phyloP scores from a whole-genome alignment of 2,329 filamentous ascomycete species.

The Ciborinia camelliae region DNA sequence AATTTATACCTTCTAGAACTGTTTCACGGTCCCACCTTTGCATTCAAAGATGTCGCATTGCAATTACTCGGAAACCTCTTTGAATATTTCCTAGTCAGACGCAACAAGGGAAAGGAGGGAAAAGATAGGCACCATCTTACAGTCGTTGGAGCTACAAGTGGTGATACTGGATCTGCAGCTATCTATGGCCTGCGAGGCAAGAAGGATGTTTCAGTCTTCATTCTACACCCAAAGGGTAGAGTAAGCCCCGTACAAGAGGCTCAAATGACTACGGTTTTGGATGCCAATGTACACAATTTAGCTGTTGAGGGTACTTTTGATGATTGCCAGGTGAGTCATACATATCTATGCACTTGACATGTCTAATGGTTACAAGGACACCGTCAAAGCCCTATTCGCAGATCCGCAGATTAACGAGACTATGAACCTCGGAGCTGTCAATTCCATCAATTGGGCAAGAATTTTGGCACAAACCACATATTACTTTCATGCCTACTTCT shows the following conservation, averaged over 20 bases:
- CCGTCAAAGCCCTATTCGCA: constrained; percentile 87
- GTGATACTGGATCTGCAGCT: constrained; percentile 88
- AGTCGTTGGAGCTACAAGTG: constrained; percentile 81
- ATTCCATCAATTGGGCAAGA: constrained; percentile 94
- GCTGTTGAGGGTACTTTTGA: constrained; percentile 90
- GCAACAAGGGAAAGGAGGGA: constrained; percentile 66
- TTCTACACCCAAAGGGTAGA: constrained; percentile 86
- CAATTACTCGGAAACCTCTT: constrained; percentile 97
- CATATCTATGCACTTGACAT: constrained; percentile 1
- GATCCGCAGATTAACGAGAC: constrained; percentile 79
- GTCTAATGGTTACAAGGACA: constrained; percentile 55
- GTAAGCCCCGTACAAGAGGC: constrained; percentile 91
- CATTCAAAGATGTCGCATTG: constrained; percentile 92
- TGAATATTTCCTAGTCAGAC: constrained; percentile 76
- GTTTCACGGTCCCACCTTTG: constrained; percentile 93
- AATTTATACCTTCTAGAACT: constrained; percentile 87
- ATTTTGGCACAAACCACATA: constrained; percentile 97
- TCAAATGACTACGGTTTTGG: constrained; percentile 93
- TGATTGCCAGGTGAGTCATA: constrained; percentile 71
- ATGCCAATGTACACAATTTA: constrained; percentile 89
- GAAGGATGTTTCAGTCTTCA: constrained; percentile 95
- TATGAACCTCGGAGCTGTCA: constrained; percentile 85
- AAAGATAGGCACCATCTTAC: constrained; percentile 69
- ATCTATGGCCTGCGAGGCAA: constrained; percentile 94
- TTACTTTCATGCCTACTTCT: constrained; percentile 94